Evolutionary conservation across 768 basidiomycete genomes (phyloP).

Genomic region (Xerocomellus dryophilus): DNA sequence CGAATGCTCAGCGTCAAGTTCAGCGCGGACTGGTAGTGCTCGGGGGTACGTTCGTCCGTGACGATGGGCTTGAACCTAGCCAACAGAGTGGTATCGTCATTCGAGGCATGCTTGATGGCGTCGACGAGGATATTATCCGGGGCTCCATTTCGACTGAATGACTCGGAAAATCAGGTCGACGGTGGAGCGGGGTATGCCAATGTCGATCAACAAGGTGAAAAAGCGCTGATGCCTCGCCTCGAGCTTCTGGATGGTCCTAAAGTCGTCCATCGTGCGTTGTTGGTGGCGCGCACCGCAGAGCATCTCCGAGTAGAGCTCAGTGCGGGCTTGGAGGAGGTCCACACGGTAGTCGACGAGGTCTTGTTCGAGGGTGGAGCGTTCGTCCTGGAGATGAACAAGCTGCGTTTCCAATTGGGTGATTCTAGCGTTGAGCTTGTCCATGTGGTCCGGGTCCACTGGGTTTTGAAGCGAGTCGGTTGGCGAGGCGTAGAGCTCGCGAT

Average conservation of each 20-base stretch:
- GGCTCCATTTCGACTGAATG: slow-evolving; percentile 29
- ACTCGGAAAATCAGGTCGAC: not conserved
- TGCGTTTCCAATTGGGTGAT: slow-evolving; percentile 14
- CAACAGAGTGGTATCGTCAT: slow-evolving; percentile 41
- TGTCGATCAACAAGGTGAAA: slow-evolving; percentile 22
- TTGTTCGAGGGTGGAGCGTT: slow-evolving; percentile 20
- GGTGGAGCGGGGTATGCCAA: slow-evolving; percentile 25
- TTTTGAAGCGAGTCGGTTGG: not conserved
- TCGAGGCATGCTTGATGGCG: slow-evolving; percentile 42
- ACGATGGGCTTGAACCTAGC: slow-evolving; percentile 38
- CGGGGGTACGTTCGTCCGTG: slow-evolving; percentile 36
- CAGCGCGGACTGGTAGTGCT: slow-evolving; percentile 46
- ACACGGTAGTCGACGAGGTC: slow-evolving; percentile 28
- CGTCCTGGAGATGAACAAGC: slow-evolving; percentile 11
- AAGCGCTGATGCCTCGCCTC: slow-evolving; percentile 26
- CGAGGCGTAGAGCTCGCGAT: slow-evolving; percentile 21
- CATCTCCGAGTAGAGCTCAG: slow-evolving; percentile 31
- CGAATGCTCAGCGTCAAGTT: slow-evolving; percentile 44
- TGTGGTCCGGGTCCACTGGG: not conserved
- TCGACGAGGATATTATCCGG: slow-evolving; percentile 43
- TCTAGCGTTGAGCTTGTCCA: slow-evolving; percentile 3
- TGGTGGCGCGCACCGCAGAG: slow-evolving; percentile 26
- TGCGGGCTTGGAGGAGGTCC: slow-evolving; percentile 30
- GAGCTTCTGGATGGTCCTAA: slow-evolving; percentile 27
- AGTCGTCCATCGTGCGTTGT: slow-evolving; percentile 21